phyloP scores from a whole-genome alignment of 768 basidiomycete species.

The Hortiboletus flavorubellus region DNA sequence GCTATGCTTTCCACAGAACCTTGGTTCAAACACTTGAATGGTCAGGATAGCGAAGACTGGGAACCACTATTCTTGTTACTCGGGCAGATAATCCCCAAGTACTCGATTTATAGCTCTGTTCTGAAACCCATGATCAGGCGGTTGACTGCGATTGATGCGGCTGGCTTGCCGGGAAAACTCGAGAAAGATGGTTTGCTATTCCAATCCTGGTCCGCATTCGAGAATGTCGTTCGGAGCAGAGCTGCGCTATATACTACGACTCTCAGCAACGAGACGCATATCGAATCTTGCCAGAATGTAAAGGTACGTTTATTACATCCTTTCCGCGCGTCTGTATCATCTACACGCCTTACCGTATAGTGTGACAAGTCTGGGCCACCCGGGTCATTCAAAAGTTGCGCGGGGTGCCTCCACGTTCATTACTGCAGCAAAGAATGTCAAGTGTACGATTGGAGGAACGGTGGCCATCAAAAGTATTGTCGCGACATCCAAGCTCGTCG shows the following conservation, averaged over 20 bases:
- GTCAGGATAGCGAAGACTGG: constrained; percentile 26
- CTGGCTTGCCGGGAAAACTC: constrained; percentile 11
- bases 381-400: constrained; percentile 26
- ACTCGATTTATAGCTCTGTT: constrained; percentile 23
- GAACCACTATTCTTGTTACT: constrained; percentile 27
- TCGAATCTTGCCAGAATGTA: constrained; percentile 25
- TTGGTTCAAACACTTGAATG: constrained; percentile 22
- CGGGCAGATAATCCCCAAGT: constrained; percentile 24
- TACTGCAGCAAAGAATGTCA: constrained; percentile 33
- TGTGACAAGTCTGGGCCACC: constrained; percentile 25
- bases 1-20: constrained; percentile 26
- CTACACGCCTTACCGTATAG: constrained; percentile 5
- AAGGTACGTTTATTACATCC: constrained; percentile 13
- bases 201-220: constrained; percentile 21
- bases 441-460: constrained; percentile 29
- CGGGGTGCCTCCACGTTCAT: constrained; percentile 28
- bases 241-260: constrained; percentile 7
- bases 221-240: constrained; percentile 17
- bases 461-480: constrained; percentile 25
- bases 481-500: constrained; percentile 26
- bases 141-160: constrained; percentile 12
- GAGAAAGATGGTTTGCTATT: constrained; percentile 15
- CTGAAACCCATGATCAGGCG: constrained; percentile 17
- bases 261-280: constrained; percentile 10
- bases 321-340: not conserved